Evolutionary conservation across 75 land plant species (phyloP).

Genomic region (Selaginella tamariscina): DNA sequence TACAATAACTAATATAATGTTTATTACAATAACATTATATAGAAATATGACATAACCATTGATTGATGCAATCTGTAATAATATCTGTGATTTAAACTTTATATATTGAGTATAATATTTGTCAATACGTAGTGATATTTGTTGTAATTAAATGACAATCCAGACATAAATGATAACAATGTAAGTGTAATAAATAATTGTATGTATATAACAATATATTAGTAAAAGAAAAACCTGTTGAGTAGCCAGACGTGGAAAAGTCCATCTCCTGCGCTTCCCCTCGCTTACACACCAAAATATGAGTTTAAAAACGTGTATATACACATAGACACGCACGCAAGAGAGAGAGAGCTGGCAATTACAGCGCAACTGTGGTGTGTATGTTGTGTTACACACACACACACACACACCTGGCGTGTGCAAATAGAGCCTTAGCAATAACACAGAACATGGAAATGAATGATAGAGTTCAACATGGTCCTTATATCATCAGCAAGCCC

Average conservation of each 20-base stretch:
- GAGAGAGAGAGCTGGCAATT: too few relatives aligned
- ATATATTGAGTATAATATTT: too few relatives aligned
- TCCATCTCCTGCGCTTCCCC: not conserved
- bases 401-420: conserved; percentile 57
- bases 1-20: too few relatives aligned
- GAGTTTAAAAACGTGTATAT: not conserved
- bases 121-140: too few relatives aligned
- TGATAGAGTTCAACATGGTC: conserved; percentile 45
- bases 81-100: too few relatives aligned
- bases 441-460: conserved; percentile 66
- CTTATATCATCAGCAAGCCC: conserved; percentile 55
- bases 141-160: too few relatives aligned
- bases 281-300: not conserved
- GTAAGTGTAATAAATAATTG: too few relatives aligned
- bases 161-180: too few relatives aligned
- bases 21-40: not conserved
- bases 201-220: not conserved
- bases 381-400: too few relatives aligned
- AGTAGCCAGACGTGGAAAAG: not conserved
- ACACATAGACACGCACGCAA: too few relatives aligned
- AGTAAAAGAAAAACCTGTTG: not conserved
- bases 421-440: conserved; percentile 71
- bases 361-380: too few relatives aligned
- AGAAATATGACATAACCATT: not conserved
- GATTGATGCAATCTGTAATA: too few relatives aligned